Base-by-base conservation (phyloP, 371 early-diverging fungal genomes). In the Paraphysoderma sedebokerense region DNA sequence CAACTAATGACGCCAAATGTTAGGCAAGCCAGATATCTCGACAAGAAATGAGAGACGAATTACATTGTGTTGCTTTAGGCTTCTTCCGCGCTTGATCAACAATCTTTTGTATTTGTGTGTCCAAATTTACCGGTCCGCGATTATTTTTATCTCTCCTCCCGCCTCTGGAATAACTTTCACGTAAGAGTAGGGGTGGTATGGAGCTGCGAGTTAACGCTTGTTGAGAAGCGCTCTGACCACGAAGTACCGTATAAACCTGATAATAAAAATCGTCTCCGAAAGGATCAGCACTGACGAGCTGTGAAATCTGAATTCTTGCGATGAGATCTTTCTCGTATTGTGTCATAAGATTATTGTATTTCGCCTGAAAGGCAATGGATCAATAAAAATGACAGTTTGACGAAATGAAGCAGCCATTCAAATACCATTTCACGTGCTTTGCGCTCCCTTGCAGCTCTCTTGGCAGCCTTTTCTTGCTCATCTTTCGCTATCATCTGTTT, bases 241-340 rank as follows among this genome's bases (percentile, higher is more conserved):
- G 78, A 46, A 87, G 70, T 5, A 80, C 71, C 13, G 82, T 75
- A 61, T 80, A 88, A 38, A 91, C 79, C 53, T 89, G 87, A 59
- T 82, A 88, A 59, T 95, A 95, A 53, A 89, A 95, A 54, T 92
- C 93, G 49, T 92, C 93, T 1, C 75, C 69, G 38, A 72, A 79
- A 11, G 93, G 92, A 60, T 87, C 85, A 41, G 87, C 87, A 3
- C 84, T 78, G 5, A 91, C 86, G 30, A 95, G 68, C 61, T 92
- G 91, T 32, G 85, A 75, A 31, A 95, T 75, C 61, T 95, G 96
- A 46, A 92, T 85, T 31, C 82, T 77, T 29, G 86, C 77, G 53
- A 92, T 85, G 42, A 76, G 70, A 49, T 92, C 91, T 65, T 89
- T 92, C 59, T 95, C 92, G 53, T 77, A 72, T 53, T 82, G 81